phyloP scores from a whole-genome alignment of 164 flowering plant genomes.

The Stephania yunnanensis region DNA sequence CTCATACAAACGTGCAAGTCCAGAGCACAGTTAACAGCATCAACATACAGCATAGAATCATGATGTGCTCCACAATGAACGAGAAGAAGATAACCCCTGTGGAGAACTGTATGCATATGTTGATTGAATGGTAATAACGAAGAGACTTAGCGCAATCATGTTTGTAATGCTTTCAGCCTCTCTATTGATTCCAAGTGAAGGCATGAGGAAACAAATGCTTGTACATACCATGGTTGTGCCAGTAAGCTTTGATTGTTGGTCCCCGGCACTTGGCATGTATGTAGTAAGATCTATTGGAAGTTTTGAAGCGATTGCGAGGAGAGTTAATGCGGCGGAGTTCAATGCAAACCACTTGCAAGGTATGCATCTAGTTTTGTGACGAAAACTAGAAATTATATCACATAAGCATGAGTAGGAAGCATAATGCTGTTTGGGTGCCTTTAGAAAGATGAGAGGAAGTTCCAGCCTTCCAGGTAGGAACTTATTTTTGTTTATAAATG shows the following conservation, averaged over 20 bases:
- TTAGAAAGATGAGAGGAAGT: too few species aligned
- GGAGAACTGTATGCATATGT: background rate
- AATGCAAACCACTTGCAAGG: background rate
- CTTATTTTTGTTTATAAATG: too few species aligned
- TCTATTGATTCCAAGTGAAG: background rate
- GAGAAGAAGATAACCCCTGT: background rate
- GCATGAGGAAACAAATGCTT: background rate
- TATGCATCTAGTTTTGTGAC: background rate
- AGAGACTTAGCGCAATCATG: background rate
- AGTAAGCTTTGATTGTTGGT: conserved; percentile 15
- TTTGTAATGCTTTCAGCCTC: background rate
- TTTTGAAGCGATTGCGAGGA: conserved; percentile 15
- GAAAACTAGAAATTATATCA: background rate
- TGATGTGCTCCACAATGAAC: background rate
- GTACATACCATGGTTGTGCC: conserved; percentile 9
- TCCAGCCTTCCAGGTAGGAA: too few species aligned
- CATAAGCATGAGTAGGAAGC: background rate
- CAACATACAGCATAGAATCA: background rate
- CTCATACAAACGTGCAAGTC: background rate
- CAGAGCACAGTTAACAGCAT: background rate
- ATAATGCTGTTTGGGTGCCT: too few species aligned
- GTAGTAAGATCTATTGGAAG: conserved; percentile 14
- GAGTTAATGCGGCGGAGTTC: conserved; percentile 11
- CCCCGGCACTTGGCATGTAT: conserved; percentile 3
- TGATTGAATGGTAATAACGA: background rate